Evolutionary conservation across 2,329 filamentous ascomycete species (phyloP).

Genomic region (Exserohilum turcica): DNA sequence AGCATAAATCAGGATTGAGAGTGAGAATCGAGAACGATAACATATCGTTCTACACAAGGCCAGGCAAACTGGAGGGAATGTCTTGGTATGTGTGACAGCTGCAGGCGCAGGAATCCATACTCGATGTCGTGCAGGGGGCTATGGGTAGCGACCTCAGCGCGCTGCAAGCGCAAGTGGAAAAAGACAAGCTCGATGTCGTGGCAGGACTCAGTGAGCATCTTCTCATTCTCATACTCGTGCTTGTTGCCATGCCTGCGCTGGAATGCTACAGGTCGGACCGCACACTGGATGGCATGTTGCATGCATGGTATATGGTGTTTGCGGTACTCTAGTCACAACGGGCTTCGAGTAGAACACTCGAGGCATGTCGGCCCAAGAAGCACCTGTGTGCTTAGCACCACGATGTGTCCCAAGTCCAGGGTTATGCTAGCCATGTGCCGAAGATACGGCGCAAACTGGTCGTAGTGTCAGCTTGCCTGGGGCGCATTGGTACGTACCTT

Average conservation of each 20-base stretch:
- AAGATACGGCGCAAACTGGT: not conserved
- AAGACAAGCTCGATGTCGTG: constrained; percentile 2
- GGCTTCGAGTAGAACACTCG: constrained; percentile 5
- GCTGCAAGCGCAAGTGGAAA: constrained; percentile 5
- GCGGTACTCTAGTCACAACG: constrained; percentile 4
- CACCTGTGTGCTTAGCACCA: too few species aligned
- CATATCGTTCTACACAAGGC: constrained; percentile 5
- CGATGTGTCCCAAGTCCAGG: too few species aligned
- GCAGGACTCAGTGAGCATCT: not conserved
- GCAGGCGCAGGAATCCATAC: constrained; percentile 6
- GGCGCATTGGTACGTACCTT: not conserved
- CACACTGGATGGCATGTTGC: not conserved
- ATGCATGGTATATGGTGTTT: constrained; percentile 4
- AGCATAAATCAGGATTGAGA: constrained; percentile 4
- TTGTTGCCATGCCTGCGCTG: not conserved
- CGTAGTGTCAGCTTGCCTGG: too few species aligned
- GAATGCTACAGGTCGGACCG: not conserved
- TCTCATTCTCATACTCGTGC: not conserved
- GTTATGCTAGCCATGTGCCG: not conserved
- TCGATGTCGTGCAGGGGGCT: not conserved
- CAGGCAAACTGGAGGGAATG: not conserved
- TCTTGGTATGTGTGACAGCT: constrained; percentile 3
- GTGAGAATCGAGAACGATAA: not conserved
- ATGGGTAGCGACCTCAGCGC: not conserved
- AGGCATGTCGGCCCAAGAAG: not conserved